These are phyloP conservation scores for Bromus sterilis DNA, from an alignment of 176 grass and related monocot species.

Conservation along the genomic window DNA sequence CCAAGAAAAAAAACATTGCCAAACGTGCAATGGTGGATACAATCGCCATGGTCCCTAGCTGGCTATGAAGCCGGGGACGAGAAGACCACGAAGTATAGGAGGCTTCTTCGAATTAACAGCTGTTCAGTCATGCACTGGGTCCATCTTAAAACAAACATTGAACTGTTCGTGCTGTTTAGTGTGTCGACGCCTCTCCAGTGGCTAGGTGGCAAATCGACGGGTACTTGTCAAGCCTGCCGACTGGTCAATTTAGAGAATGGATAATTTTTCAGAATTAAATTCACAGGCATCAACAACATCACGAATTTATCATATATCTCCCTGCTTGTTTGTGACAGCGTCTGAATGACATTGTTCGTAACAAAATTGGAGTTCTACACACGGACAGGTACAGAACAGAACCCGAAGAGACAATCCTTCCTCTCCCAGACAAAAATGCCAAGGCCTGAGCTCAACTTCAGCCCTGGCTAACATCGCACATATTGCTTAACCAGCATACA, in stretches of 20 bases:
- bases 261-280: neutral
- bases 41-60: neutral
- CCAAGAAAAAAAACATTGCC: no score
- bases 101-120: neutral
- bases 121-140: neutral
- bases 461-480: neutral
- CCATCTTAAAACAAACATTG: neutral
- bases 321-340: neutral
- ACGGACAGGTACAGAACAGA: neutral
- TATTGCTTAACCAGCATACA: neutral
- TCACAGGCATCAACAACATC: no score
- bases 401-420: neutral
- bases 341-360: neutral
- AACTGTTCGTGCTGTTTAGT: no score
- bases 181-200: neutral
- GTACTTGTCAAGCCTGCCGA: neutral
- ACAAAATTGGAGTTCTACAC: slow-evolving; percentile 9
- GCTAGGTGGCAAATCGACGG: neutral
- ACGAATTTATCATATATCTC: neutral
- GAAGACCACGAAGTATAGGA: neutral
- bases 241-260: neutral
- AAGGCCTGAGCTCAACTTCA: neutral
- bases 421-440: neutral
- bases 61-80: neutral
- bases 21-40: neutral